A percentile compares a stretch with the other conserved stretches of the same genome.
Evolutionary conservation across 2,329 filamentous ascomycete genomes (phyloP).

Genomic region (Colletotrichum sp.): DNA sequence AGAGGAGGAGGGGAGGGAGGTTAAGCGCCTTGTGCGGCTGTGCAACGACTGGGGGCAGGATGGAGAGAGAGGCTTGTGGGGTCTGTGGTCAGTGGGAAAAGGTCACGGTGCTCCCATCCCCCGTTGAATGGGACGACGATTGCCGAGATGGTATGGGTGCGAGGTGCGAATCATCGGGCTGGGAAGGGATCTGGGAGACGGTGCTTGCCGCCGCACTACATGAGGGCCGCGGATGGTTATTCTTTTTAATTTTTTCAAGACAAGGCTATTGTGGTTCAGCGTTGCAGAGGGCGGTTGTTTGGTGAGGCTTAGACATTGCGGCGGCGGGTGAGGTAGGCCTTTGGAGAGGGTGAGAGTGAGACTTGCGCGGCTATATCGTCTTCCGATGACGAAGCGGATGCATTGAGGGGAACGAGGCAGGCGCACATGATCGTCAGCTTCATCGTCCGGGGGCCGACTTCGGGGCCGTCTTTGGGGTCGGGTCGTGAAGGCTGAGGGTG

Average conservation of each 20-base stretch:
- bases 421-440: not conserved
- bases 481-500: not conserved
- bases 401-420: not conserved
- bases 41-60: not conserved
- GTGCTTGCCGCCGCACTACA: not conserved
- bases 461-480: not conserved
- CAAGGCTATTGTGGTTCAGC: not conserved
- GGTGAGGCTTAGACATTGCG: not conserved
- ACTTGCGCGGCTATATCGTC: not conserved
- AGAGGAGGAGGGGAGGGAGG: not conserved
- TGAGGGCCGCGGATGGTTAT: not conserved
- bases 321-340: not conserved
- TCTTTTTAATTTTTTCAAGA: not conserved
- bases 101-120: not conserved
- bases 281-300: not conserved
- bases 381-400: not conserved
- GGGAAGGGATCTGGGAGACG: not conserved
- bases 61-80: not conserved
- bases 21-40: conserved; percentile 20
- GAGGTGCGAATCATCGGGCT: not conserved
- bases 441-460: conserved; percentile 7
- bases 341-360: not conserved
- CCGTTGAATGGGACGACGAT: not conserved
- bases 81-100: not conserved
- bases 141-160: not conserved